Evolutionary conservation across 305 asterid species (phyloP).

Genomic region (Galium porrigens): DNA sequence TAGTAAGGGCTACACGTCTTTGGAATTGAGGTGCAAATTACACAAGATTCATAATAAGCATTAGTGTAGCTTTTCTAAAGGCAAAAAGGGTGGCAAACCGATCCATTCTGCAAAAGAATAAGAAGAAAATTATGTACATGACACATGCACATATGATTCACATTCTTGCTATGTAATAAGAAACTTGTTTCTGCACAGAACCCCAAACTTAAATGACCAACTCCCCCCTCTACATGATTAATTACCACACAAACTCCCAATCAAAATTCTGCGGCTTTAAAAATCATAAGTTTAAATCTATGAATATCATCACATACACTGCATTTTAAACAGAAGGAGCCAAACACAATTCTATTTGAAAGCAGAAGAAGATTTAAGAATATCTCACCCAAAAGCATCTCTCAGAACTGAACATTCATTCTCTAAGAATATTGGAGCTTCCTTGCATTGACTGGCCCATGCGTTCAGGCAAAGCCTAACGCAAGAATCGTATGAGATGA

Average conservation of each 20-base stretch:
- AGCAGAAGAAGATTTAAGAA: not conserved
- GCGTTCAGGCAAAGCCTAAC: slow-evolving; percentile 84
- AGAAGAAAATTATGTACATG: not conserved
- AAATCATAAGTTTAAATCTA: no score
- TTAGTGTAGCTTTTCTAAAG: not conserved
- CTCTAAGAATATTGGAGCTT: slow-evolving; percentile 70
- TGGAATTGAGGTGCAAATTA: not conserved
- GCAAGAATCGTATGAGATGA: slow-evolving; percentile 82
- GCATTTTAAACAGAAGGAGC: not conserved
- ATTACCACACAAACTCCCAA: slow-evolving; percentile 1
- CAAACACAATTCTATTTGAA: not conserved
- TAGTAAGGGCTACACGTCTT: not conserved
- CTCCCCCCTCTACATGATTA: not conserved
- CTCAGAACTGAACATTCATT: slow-evolving; percentile 75
- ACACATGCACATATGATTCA: not conserved
- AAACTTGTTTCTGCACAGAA: not conserved
- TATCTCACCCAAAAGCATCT: slow-evolving; percentile 63
- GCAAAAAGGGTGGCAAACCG: not conserved
- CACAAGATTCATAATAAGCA: not conserved
- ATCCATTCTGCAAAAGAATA: not conserved
- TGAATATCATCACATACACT: not conserved
- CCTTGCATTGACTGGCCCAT: slow-evolving; percentile 63
- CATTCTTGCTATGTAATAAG: not conserved
- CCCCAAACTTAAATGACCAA: not conserved
- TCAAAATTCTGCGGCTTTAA: not conserved